Percentiles rank a stretch among this genome's conserved stretches.
Evolutionary conservation across 352 stramenopile genomes (phyloP).

Genomic region (Phytopythium cucurbitacearum): DNA sequence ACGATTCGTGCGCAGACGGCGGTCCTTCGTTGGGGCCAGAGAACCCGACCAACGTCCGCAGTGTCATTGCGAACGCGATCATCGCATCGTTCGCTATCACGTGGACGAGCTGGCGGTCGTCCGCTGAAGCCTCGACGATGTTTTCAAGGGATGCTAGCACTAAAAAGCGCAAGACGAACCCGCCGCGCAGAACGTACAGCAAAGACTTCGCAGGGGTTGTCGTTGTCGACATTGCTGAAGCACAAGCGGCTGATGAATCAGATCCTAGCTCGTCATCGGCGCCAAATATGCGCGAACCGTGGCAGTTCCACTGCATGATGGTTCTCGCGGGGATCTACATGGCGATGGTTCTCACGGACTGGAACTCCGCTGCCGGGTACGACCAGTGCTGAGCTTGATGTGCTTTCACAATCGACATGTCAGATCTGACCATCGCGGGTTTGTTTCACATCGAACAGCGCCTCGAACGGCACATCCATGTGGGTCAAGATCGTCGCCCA

Average conservation of each 20-base stretch:
- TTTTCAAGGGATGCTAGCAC: slow-evolving; percentile 19
- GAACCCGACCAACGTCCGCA: slow-evolving; percentile 20
- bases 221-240: slow-evolving; percentile 61
- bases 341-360: slow-evolving; percentile 94
- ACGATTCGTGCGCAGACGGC: slow-evolving; percentile 33
- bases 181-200: background rate
- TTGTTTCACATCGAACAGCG: slow-evolving; percentile 6
- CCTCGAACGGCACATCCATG: slow-evolving; percentile 85
- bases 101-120: slow-evolving; percentile 71
- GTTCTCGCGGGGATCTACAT: slow-evolving; percentile 90
- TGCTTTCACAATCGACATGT: background rate
- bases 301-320: slow-evolving; percentile 94
- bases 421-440: background rate
- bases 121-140: slow-evolving; percentile 43
- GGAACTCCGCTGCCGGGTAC: slow-evolving; percentile 81
- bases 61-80: slow-evolving; percentile 44
- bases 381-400: slow-evolving; percentile 2
- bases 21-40: slow-evolving; percentile 4
- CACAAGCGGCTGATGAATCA: slow-evolving; percentile 40
- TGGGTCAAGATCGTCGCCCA: slow-evolving; percentile 95
- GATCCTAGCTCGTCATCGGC: background rate
- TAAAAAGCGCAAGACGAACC: slow-evolving; percentile 14
- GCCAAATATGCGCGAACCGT: slow-evolving; percentile 62
- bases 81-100: slow-evolving; percentile 60
- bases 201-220: slow-evolving; percentile 22